A percentile compares a stretch with the other conserved stretches of the same genome.
Conservation (phyloP, 2,329 filamentous ascomycete genomes). For the Zymoseptoria tritici region DNA sequence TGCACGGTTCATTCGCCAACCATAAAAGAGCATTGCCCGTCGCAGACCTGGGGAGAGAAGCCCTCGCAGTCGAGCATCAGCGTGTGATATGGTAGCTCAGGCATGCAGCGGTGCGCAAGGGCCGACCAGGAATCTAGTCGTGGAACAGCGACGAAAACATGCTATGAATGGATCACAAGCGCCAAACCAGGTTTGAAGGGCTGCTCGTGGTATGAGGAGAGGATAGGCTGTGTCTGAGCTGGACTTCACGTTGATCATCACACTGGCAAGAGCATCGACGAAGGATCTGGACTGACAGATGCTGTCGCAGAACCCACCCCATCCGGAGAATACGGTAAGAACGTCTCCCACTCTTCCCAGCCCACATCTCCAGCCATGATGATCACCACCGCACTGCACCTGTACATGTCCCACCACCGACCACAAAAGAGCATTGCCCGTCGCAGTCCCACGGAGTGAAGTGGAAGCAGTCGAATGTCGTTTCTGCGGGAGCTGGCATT, state of each 20-base stretch:
- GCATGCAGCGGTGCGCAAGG: not conserved
- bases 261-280: too few species aligned
- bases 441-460: not conserved
- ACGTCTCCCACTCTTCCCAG: too few species aligned
- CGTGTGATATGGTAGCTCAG: not conserved
- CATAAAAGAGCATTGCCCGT: not conserved
- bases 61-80: too few species aligned
- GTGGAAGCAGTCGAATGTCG: too few species aligned
- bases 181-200: not conserved
- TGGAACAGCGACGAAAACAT: not conserved
- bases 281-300: too few species aligned
- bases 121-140: too few species aligned
- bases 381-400: too few species aligned
- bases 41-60: not conserved
- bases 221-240: not conserved
- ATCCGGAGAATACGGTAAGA: too few species aligned
- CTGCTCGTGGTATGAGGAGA: not conserved
- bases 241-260: too few species aligned
- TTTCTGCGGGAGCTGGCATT: too few species aligned
- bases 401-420: not conserved
- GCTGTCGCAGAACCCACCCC: too few species aligned
- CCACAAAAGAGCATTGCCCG: not conserved
- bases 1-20: not conserved
- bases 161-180: not conserved
- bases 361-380: too few species aligned